Percentiles rank a stretch among this genome's conserved stretches.
Conservation (phyloP, 2,329 filamentous ascomycete species). For the Penicillium sp. region DNA sequence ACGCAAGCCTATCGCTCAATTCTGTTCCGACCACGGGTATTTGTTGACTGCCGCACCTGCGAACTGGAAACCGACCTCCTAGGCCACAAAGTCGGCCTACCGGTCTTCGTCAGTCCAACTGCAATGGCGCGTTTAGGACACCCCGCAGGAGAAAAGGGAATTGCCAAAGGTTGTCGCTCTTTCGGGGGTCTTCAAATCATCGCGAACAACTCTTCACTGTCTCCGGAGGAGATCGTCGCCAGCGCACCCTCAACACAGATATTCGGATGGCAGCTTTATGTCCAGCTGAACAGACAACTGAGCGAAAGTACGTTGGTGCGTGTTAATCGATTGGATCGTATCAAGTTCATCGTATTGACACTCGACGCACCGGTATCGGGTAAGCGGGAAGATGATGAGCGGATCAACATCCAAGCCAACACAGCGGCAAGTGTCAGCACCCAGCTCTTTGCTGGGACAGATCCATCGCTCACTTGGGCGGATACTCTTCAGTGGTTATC, state of each 20-base stretch:
- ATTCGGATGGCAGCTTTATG: slow-evolving; percentile 6
- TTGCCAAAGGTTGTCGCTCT: slow-evolving; percentile 71
- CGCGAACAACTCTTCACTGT: slow-evolving; percentile 31
- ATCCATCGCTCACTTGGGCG: slow-evolving; percentile 81
- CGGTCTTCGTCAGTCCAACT: slow-evolving; percentile 80
- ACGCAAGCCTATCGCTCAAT: slow-evolving; percentile 76
- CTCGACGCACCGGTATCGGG: slow-evolving; percentile 3
- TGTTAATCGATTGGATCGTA: neutral
- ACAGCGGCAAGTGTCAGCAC: slow-evolving; percentile 67
- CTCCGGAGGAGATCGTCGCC: neutral
- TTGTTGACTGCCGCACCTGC: slow-evolving; percentile 77
- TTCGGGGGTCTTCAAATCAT: slow-evolving; percentile 82
- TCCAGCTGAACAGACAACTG: neutral
- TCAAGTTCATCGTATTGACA: slow-evolving; percentile 3
- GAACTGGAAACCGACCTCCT: slow-evolving; percentile 73
- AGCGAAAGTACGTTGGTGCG: neutral
- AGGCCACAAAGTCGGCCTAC: slow-evolving; percentile 69
- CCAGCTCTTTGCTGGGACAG: slow-evolving; percentile 83
- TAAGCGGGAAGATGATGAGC: slow-evolving; percentile 2
- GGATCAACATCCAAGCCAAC: neutral
- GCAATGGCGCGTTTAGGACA: slow-evolving; percentile 88
- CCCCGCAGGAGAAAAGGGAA: slow-evolving; percentile 78
- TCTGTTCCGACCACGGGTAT: slow-evolving; percentile 79
- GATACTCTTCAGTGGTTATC: slow-evolving; percentile 78
- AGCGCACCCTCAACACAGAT: neutral